Evolutionary conservation across 2,329 filamentous ascomycete species (phyloP).

Genomic region (Ophiostoma himal-ulmi): DNA sequence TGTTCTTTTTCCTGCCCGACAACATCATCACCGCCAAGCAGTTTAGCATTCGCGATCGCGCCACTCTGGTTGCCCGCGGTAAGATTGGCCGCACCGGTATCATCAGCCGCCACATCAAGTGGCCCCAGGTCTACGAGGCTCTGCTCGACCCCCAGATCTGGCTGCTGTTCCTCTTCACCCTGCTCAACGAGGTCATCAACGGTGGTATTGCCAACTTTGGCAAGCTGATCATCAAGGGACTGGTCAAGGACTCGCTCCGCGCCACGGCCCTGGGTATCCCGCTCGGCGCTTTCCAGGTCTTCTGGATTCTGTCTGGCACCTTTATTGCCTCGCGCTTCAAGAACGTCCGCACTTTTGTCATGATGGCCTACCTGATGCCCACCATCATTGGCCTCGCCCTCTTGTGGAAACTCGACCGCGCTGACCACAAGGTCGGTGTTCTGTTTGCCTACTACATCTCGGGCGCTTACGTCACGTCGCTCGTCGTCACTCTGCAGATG

Average conservation of each 20-base stretch:
- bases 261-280: slow-evolving; percentile 31
- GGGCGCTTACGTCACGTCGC: slow-evolving; percentile 16
- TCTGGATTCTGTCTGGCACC: slow-evolving; percentile 16
- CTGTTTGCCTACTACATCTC: slow-evolving; percentile 17
- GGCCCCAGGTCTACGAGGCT: slow-evolving; percentile 17
- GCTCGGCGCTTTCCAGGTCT: slow-evolving; percentile 19
- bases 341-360: slow-evolving; percentile 12
- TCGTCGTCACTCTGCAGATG: slow-evolving; percentile 35
- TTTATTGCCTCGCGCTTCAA: slow-evolving; percentile 16
- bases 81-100: slow-evolving; percentile 19
- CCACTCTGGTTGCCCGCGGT: slow-evolving; percentile 15
- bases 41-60: slow-evolving; percentile 9
- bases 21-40: slow-evolving; percentile 14
- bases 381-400: slow-evolving; percentile 16
- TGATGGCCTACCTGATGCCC: slow-evolving; percentile 7
- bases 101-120: slow-evolving; percentile 17
- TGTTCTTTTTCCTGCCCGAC: slow-evolving; percentile 20
- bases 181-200: slow-evolving; percentile 19
- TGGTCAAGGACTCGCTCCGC: slow-evolving; percentile 41
- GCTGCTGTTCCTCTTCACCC: slow-evolving; percentile 16
- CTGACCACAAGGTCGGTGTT: slow-evolving; percentile 15
- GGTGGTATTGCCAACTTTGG: slow-evolving; percentile 35
- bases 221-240: slow-evolving; percentile 41
- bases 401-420: slow-evolving; percentile 17
- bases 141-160: slow-evolving; percentile 20